phyloP scores from a whole-genome alignment of 257 asterid species.

The Rauvolfia tetraphylla region DNA sequence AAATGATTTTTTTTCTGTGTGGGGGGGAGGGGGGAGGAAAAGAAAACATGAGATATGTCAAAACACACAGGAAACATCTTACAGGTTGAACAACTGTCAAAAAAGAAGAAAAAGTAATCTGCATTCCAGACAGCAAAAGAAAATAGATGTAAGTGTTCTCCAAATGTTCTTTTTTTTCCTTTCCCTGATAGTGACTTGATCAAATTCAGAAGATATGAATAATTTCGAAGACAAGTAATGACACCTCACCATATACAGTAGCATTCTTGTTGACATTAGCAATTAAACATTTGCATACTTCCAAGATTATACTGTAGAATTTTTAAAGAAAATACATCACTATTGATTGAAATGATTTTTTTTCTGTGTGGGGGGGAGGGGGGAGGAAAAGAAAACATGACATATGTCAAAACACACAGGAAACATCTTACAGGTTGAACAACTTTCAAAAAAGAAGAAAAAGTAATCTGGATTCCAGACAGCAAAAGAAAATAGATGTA shows the following conservation, averaged over 20 bases:
- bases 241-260: slow-evolving; percentile 54
- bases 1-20: not conserved
- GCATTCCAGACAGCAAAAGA: not conserved
- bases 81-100: not conserved
- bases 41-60: not conserved
- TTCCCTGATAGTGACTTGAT: slow-evolving; percentile 16
- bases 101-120: not conserved
- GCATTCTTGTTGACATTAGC: not conserved
- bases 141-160: slow-evolving; percentile 2
- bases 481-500: not conserved
- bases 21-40: no score
- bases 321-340: not conserved
- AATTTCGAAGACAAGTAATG: slow-evolving; percentile 44
- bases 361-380: no score
- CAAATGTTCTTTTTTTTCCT: slow-evolving; percentile 22
- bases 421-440: not conserved
- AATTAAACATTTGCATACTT: not conserved
- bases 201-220: slow-evolving; percentile 29
- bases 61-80: not conserved
- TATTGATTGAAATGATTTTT: not conserved
- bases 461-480: not conserved
- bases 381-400: not conserved
- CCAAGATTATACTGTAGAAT: not conserved
- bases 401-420: no score
- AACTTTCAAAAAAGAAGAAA: not conserved